These are phyloP conservation scores for Vigna mungo DNA, from an alignment of 306 rosid genomes.

Conservation along the genomic window DNA sequence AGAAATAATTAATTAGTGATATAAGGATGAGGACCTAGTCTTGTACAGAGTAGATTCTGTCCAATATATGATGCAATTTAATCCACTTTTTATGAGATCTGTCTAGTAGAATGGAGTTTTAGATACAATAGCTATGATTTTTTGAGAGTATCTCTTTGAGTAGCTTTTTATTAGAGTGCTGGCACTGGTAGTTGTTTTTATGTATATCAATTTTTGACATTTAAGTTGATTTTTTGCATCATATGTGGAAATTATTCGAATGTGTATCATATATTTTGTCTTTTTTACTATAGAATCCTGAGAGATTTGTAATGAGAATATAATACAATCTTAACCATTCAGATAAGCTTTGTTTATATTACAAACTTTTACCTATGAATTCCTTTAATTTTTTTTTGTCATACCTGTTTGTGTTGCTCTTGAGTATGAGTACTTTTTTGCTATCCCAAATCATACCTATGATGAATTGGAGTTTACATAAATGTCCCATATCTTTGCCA, in stretches of 20 bases:
- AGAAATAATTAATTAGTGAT: slow-evolving; percentile 7
- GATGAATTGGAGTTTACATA: slow-evolving; percentile 3
- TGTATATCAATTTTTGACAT: slow-evolving; percentile 28
- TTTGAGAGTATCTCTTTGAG: slow-evolving; percentile 9
- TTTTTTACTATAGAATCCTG: neutral
- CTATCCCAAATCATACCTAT: slow-evolving; percentile 6
- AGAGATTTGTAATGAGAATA: slow-evolving; percentile 25
- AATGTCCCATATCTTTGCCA: slow-evolving; percentile 20
- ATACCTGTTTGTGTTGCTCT: slow-evolving; percentile 19
- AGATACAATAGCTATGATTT: neutral
- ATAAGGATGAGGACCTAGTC: slow-evolving; percentile 21
- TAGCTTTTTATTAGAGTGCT: slow-evolving; percentile 25
- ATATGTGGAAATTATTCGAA: slow-evolving; percentile 35
- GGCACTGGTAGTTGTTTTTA: slow-evolving; percentile 9
- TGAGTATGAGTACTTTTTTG: slow-evolving; percentile 22
- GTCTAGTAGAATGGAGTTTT: slow-evolving; percentile 24
- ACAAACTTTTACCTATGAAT: slow-evolving; percentile 3
- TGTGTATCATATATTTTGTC: slow-evolving; percentile 10
- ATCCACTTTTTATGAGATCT: slow-evolving; percentile 7
- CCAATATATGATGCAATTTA: slow-evolving; percentile 29
- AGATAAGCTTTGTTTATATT: slow-evolving; percentile 3
- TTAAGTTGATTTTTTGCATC: slow-evolving; percentile 25
- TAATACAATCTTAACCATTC: slow-evolving; percentile 18
- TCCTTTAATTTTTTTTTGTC: neutral
- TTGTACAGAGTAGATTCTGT: slow-evolving; percentile 13